Base-by-base conservation (phyloP, 179 eudicot species). In the Sideroxylon spinosum region DNA sequence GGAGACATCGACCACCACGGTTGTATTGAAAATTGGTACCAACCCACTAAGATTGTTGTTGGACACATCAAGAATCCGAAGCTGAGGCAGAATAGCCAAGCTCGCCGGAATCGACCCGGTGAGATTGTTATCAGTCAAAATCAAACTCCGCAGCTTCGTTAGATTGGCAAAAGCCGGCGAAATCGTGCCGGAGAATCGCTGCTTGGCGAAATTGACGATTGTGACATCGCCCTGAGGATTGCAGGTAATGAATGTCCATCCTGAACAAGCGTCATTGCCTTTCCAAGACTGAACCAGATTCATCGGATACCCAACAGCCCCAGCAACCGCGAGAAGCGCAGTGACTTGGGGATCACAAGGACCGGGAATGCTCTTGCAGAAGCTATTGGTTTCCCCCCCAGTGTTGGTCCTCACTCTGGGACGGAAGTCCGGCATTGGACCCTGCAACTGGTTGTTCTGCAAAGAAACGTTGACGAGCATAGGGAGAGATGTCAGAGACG, bases 361-460 rank as follows among this genome's bases (percentile, higher is more conserved):
- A 49, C 93, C 91, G 0, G 86, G 46, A 4, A 46, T 77, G 65
- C 69, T 65, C 79, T 32, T 26, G 75, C 97, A 92, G 72, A 89
- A 92, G 13, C 85, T 84, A 69, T 90, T 90, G 2, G 89, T 91
- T 0, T 78, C 68, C 10, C 80, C 85, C 23, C 78, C 2, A 0
- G 73, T 37, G 17, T 6, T 3, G 44, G 6, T 60, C 5, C 0
- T 22, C 9, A 79, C 84, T 13, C 78, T 82, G 0, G 50, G 7
- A 0, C 81, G 65, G 56, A 91, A 93, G 23, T 9, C 86, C 0
- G 94, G 96, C 17, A 79, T 0, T 0, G 90, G 89, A 7, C 97
- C 96, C 75, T 93, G 97, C 32, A 93, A 78, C 37, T 83, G 82
- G 53, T 93, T 91, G 75, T 93, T 93, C 78, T 85, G 83, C 73